These are phyloP conservation scores for Pyrenopolyporus hunteri DNA, from an alignment of 495 filamentous ascomycete genomes.

Conservation along the genomic window DNA sequence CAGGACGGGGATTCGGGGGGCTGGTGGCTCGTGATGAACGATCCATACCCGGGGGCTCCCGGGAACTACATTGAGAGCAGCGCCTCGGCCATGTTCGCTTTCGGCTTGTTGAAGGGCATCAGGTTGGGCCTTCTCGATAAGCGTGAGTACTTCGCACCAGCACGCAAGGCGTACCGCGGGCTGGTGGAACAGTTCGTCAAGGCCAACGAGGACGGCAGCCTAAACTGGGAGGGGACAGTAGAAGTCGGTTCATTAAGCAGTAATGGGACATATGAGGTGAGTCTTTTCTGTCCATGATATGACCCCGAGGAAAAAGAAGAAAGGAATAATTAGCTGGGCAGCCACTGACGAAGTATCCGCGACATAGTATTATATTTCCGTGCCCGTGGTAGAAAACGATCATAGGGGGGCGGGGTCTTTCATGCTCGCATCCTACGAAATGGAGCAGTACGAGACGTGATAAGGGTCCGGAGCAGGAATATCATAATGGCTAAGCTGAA, in stretches of 20 bases:
- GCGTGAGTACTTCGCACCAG: slow-evolving; percentile 40
- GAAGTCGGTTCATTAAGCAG: slow-evolving; percentile 60
- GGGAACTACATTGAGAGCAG: slow-evolving; percentile 69
- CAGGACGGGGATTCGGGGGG: slow-evolving; percentile 55
- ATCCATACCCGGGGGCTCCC: slow-evolving; percentile 45
- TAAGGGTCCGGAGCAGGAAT: background rate
- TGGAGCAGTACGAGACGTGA: slow-evolving; percentile 39
- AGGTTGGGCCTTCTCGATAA: slow-evolving; percentile 49
- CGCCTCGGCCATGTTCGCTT: slow-evolving; percentile 65
- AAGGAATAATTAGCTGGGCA: no score
- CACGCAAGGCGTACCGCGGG: slow-evolving; percentile 50
- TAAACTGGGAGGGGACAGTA: slow-evolving; percentile 62
- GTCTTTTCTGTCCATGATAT: slow-evolving; percentile 2
- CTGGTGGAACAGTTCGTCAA: slow-evolving; percentile 52
- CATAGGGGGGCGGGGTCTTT: slow-evolving; percentile 56
- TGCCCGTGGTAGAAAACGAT: slow-evolving; percentile 53
- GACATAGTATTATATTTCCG: slow-evolving; percentile 56
- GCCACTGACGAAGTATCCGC: slow-evolving; percentile 31
- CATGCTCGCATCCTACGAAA: slow-evolving; percentile 55
- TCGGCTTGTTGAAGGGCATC: slow-evolving; percentile 60
- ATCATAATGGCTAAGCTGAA: background rate
- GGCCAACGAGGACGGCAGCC: slow-evolving; percentile 49
- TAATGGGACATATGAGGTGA: slow-evolving; percentile 54
- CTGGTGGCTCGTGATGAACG: slow-evolving; percentile 68
- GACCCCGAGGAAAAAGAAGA: no score